Percentiles rank a stretch among this genome's conserved stretches.
phyloP scores from a whole-genome alignment of 2,329 filamentous ascomycete species.

The Coniella lustricola region DNA sequence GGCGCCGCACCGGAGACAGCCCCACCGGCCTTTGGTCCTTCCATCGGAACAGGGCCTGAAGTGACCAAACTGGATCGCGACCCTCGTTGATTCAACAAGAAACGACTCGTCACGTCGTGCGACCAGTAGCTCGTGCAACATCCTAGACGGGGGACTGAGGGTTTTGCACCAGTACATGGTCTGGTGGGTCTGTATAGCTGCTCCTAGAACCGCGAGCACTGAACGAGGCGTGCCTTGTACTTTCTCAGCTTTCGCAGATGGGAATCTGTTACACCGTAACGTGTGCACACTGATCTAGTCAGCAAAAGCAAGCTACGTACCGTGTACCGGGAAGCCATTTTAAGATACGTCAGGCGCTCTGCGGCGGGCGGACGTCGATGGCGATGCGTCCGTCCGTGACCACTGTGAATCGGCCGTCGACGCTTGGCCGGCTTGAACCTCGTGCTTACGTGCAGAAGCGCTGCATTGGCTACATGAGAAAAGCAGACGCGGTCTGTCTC shows the following conservation, averaged over 20 bases:
- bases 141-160: not conserved
- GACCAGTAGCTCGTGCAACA: not conserved
- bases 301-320: not conserved
- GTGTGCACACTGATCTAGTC: not conserved
- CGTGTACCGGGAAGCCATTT: not conserved
- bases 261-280: not conserved
- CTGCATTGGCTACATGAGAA: conserved; percentile 2
- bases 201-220: no score
- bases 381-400: conserved; percentile 5
- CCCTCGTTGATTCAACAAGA: not conserved
- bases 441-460: conserved; percentile 15
- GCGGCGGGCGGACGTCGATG: conserved; percentile 9
- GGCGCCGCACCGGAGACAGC: not conserved
- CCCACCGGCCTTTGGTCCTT: conserved; percentile 4
- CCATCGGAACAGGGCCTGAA: not conserved
- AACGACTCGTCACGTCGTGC: not conserved
- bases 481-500: conserved; percentile 4
- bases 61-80: not conserved
- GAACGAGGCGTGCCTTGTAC: not conserved
- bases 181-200: not conserved
- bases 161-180: not conserved
- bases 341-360: conserved; percentile 6
- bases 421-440: conserved; percentile 5
- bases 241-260: not conserved
- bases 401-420: conserved; percentile 6